Percentiles rank a stretch among this genome's conserved stretches.
Conservation (phyloP, 768 basidiomycete genomes). For the Heimioporus sp. region DNA sequence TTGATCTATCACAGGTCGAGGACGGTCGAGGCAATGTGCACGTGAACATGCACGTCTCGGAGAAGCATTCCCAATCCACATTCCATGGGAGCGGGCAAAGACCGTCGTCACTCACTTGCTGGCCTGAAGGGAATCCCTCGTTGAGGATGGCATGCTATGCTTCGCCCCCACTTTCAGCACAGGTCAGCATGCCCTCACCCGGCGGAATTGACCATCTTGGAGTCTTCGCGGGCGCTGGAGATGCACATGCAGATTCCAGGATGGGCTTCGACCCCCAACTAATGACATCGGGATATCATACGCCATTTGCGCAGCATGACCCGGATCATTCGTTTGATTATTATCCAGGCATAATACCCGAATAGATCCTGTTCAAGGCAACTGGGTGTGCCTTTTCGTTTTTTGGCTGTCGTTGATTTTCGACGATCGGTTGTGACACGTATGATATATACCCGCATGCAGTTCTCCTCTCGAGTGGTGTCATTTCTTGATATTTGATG, state of each 20-base stretch:
- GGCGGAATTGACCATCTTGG: constrained; percentile 36
- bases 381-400: background rate
- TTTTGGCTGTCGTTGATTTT: background rate
- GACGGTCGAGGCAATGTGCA: constrained; percentile 73
- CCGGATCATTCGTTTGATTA: constrained; percentile 29
- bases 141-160: constrained; percentile 21
- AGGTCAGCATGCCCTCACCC: constrained; percentile 36
- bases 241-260: constrained; percentile 30
- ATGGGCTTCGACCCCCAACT: constrained; percentile 21
- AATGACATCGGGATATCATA: constrained; percentile 24
- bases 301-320: constrained; percentile 29
- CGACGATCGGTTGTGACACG: constrained; percentile 10
- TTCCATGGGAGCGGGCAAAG: constrained; percentile 16
- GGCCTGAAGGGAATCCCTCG: constrained; percentile 20
- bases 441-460: constrained; percentile 15
- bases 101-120: constrained; percentile 22
- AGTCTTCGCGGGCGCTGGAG: constrained; percentile 60
- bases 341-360: constrained; percentile 24
- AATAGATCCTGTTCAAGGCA: constrained; percentile 10
- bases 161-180: constrained; percentile 37
- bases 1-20: constrained; percentile 61
- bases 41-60: constrained; percentile 69
- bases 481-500: too few species aligned
- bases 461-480: background rate
- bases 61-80: constrained; percentile 28